Percentiles rank a stretch among this genome's conserved stretches.
phyloP scores from a whole-genome alignment of 23 red algal species.

The Gracilaria vermiculophylla region DNA sequence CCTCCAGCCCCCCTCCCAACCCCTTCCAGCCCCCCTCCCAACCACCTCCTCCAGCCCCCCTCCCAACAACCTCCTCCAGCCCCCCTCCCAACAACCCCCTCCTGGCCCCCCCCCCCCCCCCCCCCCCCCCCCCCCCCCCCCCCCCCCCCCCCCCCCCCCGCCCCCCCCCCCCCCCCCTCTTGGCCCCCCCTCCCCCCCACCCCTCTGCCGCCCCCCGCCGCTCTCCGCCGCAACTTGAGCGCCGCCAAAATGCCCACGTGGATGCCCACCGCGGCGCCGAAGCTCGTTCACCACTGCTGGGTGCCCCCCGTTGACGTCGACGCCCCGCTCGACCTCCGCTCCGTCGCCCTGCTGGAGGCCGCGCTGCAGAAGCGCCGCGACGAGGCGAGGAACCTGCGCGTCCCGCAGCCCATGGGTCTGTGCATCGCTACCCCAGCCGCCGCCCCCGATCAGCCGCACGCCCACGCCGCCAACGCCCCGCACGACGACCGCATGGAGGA shows the following conservation, averaged over 20 bases:
- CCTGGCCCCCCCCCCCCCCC: too few species aligned
- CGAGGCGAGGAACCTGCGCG: not conserved
- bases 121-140: too few species aligned
- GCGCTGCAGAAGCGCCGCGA: constrained; percentile 11
- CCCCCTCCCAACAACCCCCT: too few species aligned
- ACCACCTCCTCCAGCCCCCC: too few species aligned
- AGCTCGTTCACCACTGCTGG: not conserved
- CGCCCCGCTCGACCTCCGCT: not conserved
- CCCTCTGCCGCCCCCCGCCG: too few species aligned
- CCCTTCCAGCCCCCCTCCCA: too few species aligned
- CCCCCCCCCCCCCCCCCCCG: too few species aligned
- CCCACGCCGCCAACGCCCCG: not conserved
- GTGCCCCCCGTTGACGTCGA: not conserved
- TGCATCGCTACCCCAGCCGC: not conserved
- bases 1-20: too few species aligned
- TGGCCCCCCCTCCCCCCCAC: too few species aligned
- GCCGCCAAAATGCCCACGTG: constrained; percentile 23
- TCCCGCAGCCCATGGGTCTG: not conserved
- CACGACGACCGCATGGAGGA: not conserved
- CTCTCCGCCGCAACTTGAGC: not conserved
- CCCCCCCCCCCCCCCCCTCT: too few species aligned
- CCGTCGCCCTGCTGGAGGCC: constrained; percentile 12
- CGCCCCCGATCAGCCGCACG: not conserved
- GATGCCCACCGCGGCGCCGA: not conserved
- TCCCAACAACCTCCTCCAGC: too few species aligned